These are phyloP conservation scores for Paramarasmius palmivorus DNA, from an alignment of 1,284 basidiomycete species.

Conservation along the genomic window DNA sequence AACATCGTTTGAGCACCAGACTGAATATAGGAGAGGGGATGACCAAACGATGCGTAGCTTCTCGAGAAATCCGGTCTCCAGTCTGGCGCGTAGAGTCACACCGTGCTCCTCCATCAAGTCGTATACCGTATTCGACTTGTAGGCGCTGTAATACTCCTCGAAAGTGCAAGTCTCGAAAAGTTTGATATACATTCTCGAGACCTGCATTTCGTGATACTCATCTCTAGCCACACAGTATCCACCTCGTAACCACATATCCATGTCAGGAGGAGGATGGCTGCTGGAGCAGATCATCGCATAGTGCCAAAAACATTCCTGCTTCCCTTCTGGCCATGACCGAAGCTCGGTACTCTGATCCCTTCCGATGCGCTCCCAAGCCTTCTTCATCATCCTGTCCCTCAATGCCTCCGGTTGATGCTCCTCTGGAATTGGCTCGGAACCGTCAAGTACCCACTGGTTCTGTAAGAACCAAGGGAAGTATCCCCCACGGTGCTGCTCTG, in stretches of 20 bases:
- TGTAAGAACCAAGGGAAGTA: slow-evolving; percentile 36
- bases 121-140: slow-evolving; percentile 20
- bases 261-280: slow-evolving; percentile 18
- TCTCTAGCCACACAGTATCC: slow-evolving; percentile 30
- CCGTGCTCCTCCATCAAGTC: slow-evolving; percentile 25
- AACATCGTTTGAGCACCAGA: slow-evolving; percentile 40
- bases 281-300: slow-evolving; percentile 14
- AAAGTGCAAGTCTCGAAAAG: slow-evolving; percentile 31
- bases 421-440: slow-evolving; percentile 7
- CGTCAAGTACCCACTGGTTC: slow-evolving; percentile 32
- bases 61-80: slow-evolving; percentile 22
- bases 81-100: slow-evolving; percentile 1
- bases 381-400: background rate
- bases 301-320: slow-evolving; percentile 16
- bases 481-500: slow-evolving; percentile 20
- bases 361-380: background rate
- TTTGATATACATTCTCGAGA: slow-evolving; percentile 19
- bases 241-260: slow-evolving; percentile 22
- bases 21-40: slow-evolving; percentile 25
- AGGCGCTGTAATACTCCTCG: slow-evolving; percentile 32
- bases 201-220: slow-evolving; percentile 17
- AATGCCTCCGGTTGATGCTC: background rate
- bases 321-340: slow-evolving; percentile 12
- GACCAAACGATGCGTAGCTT: slow-evolving; percentile 23
- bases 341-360: background rate